Evolutionary conservation across 208 protist species (phyloP).

Genomic region (Porcisia deanei): DNA sequence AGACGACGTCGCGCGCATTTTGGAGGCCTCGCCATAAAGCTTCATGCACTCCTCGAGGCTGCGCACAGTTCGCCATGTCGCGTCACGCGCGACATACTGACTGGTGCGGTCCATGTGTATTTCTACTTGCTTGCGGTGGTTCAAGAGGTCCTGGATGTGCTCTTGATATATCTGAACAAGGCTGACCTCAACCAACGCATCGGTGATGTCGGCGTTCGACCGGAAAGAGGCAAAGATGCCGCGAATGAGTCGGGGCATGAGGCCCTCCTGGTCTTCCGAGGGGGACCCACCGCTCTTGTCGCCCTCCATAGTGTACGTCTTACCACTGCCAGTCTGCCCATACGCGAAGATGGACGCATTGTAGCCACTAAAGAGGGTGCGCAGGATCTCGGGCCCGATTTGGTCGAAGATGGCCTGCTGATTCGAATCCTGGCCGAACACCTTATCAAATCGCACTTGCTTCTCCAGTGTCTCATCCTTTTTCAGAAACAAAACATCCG

Average conservation of each 20-base stretch:
- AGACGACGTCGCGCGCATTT: conserved; percentile 73
- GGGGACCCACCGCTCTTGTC: conserved; percentile 31
- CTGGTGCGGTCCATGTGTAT: conserved; percentile 90
- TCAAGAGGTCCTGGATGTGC: conserved; percentile 86
- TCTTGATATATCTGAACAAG: conserved; percentile 93
- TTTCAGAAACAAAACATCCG: conserved; percentile 81
- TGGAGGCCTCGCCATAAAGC: conserved; percentile 67
- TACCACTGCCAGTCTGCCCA: conserved; percentile 96
- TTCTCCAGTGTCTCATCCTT: conserved; percentile 57
- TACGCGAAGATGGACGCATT: conserved; percentile 95
- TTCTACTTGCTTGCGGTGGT: conserved; percentile 79
- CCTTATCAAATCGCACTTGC: conserved; percentile 85
- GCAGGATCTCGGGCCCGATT: conserved; percentile 69
- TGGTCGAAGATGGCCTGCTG: conserved; percentile 68
- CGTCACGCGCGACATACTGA: conserved; percentile 87
- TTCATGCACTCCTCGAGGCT: conserved; percentile 81
- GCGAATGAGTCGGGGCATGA: conserved; percentile 81
- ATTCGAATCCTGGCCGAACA: conserved; percentile 55
- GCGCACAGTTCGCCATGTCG: conserved; percentile 68
- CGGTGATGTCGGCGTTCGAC: conserved; percentile 66
- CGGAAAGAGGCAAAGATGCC: conserved; percentile 74
- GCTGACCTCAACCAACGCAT: conserved; percentile 72
- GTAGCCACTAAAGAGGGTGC: conserved; percentile 86
- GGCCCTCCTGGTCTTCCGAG: conserved; percentile 37
- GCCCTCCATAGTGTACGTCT: conserved; percentile 92